Percentiles rank a stretch among this genome's conserved stretches.
Evolutionary conservation across 805 yeast species (phyloP).

Genomic region (Lachancea quebecensis): DNA sequence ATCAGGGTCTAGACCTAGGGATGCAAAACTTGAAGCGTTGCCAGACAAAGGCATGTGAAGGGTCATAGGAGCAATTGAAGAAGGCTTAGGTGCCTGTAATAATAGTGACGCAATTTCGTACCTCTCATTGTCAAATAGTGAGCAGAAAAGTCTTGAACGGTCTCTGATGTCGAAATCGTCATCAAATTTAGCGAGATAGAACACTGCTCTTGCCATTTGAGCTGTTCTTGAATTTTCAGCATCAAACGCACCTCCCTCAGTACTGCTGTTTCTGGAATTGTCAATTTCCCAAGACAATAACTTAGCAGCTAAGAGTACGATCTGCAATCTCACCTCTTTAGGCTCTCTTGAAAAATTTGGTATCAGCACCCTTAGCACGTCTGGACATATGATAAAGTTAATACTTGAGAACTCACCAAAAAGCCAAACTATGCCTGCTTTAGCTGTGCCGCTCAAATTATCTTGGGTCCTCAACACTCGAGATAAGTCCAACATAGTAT

Average conservation of each 20-base stretch:
- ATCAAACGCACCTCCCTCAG: constrained; percentile 26
- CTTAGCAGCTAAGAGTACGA: constrained; percentile 68
- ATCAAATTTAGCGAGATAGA: constrained; percentile 69
- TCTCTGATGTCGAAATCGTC: constrained; percentile 72
- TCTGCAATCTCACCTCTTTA: constrained; percentile 59
- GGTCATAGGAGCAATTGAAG: constrained; percentile 33
- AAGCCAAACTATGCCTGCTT: constrained; percentile 83
- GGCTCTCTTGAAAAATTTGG: constrained; percentile 48
- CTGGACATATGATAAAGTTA: constrained; percentile 57
- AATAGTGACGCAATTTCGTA: constrained; percentile 61
- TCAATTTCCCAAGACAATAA: constrained; percentile 51
- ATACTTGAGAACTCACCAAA: constrained; percentile 68
- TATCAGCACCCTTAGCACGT: constrained; percentile 56
- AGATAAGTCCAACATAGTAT: constrained; percentile 48
- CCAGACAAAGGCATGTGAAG: background rate
- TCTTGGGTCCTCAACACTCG: constrained; percentile 23
- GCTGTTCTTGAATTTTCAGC: constrained; percentile 32
- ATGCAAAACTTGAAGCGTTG: constrained; percentile 13
- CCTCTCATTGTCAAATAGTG: constrained; percentile 47
- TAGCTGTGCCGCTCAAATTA: constrained; percentile 42
- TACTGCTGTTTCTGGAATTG: constrained; percentile 22
- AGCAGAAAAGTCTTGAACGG: constrained; percentile 65
- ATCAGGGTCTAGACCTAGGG: constrained; percentile 20
- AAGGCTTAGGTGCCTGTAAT: constrained; percentile 71
- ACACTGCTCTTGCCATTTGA: constrained; percentile 52